Evolutionary conservation across 2,329 filamentous ascomycete species (phyloP).

Genomic region (Metarhizium rileyi): DNA sequence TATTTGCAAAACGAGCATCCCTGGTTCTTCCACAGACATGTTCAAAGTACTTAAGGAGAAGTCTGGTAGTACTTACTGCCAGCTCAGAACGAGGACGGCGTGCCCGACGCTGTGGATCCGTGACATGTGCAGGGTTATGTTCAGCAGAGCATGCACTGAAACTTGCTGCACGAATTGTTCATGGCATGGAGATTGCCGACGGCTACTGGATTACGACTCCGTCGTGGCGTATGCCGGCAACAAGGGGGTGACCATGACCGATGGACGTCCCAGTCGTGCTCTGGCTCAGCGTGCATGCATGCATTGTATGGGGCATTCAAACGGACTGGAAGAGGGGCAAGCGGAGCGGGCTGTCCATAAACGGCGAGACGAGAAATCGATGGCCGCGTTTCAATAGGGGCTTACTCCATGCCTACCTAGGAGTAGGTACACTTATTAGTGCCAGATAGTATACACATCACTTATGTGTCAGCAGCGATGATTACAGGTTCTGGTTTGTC

Average conservation of each 20-base stretch:
- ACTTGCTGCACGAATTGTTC: not conserved
- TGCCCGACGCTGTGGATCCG: conserved; percentile 4
- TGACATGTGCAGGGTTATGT: not conserved
- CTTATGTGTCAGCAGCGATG: not conserved
- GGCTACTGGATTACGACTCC: not conserved
- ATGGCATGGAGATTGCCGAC: conserved; percentile 1
- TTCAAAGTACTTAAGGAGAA: conserved; percentile 11
- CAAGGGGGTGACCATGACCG: not conserved
- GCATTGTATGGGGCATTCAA: not conserved
- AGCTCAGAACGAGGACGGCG: conserved; percentile 1
- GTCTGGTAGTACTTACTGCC: not conserved
- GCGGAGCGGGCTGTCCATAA: not conserved
- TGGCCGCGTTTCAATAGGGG: not conserved
- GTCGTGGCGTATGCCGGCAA: conserved; percentile 1
- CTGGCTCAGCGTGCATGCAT: too few species aligned
- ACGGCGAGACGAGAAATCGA: not conserved
- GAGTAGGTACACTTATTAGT: too few species aligned
- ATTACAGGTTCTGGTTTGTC: not conserved
- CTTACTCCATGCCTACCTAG: too few species aligned
- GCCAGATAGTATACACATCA: not conserved
- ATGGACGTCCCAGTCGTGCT: not conserved
- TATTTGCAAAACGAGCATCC: conserved; percentile 34
- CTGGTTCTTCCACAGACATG: conserved; percentile 30
- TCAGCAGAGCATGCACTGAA: conserved; percentile 9
- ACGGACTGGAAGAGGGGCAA: not conserved